A percentile compares a stretch with the other conserved stretches of the same genome.
Conservation (phyloP, 805 yeast genomes). For the Hanseniaspora jakobsenii region DNA sequence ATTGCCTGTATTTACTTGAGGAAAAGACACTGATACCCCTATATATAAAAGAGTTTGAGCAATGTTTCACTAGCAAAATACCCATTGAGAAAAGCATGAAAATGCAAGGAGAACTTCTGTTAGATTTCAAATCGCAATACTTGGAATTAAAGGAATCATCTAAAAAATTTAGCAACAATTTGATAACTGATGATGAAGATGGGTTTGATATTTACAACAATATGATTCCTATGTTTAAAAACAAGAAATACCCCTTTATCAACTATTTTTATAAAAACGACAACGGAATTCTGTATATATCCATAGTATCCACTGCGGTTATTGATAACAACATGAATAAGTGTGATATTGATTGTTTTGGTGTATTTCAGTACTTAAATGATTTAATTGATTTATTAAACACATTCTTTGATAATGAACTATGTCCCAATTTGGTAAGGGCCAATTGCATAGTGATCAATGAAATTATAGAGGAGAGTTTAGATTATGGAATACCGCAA, state of each 20-base stretch:
- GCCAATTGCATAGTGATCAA: constrained; percentile 58
- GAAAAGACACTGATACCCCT: neutral
- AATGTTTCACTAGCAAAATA: constrained; percentile 1
- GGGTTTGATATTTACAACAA: neutral
- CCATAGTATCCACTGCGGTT: constrained; percentile 2
- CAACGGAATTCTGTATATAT: constrained; percentile 7
- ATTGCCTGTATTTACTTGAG: constrained; percentile 7
- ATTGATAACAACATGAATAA: neutral
- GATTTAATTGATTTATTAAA: constrained; percentile 23
- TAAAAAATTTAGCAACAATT: neutral
- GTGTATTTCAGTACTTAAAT: constrained; percentile 20
- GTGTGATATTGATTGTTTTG: constrained; percentile 10
- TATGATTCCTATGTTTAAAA: constrained; percentile 2
- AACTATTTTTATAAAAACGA: constrained; percentile 5
- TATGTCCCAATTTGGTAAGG: constrained; percentile 30
- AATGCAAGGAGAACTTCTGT: neutral
- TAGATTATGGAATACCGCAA: constrained; percentile 83
- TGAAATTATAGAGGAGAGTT: constrained; percentile 78
- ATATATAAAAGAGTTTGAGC: constrained; percentile 10
- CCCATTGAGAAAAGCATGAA: neutral
- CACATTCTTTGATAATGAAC: constrained; percentile 33
- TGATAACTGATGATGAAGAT: neutral
- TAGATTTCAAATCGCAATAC: constrained; percentile 8
- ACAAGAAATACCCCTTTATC: constrained; percentile 6
- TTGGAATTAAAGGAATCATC: neutral